Evolutionary conservation across 768 basidiomycete species (phyloP).

Genomic region (Termitomyces sp.): DNA sequence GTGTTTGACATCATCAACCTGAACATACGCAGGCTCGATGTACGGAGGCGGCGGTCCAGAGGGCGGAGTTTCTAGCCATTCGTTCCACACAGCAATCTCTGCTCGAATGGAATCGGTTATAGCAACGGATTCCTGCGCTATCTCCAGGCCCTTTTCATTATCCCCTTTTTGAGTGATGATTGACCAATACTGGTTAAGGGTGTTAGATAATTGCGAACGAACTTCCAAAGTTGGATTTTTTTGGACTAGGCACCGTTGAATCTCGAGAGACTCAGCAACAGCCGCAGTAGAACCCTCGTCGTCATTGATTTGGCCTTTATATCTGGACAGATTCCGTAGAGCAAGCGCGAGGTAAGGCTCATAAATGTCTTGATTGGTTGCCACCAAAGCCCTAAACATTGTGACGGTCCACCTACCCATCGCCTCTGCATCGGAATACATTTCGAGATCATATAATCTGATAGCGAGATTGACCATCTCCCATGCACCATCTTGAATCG

Average conservation of each 20-base stretch:
- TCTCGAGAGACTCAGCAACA: constrained; percentile 8
- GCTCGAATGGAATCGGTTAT: constrained; percentile 8
- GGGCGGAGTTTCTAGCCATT: background rate
- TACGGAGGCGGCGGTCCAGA: constrained; percentile 2
- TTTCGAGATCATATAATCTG: constrained; percentile 12
- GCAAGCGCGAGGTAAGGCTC: constrained; percentile 12
- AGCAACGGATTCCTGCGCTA: constrained; percentile 10
- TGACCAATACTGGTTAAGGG: constrained; percentile 9
- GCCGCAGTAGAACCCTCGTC: background rate
- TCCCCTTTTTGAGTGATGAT: constrained; percentile 1
- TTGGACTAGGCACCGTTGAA: constrained; percentile 1
- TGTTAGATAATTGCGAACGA: constrained; percentile 8
- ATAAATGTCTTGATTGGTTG: constrained; percentile 7
- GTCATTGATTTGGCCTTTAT: constrained; percentile 1
- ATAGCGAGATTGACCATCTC: constrained; percentile 16
- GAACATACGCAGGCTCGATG: background rate
- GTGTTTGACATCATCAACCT: background rate
- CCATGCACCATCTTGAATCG: constrained; percentile 17
- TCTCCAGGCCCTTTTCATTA: constrained; percentile 1
- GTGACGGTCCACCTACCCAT: constrained; percentile 16
- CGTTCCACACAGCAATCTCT: constrained; percentile 4
- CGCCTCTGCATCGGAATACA: constrained; percentile 15
- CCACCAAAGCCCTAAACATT: constrained; percentile 11
- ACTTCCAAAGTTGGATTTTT: background rate
- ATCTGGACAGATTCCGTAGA: constrained; percentile 12